Conservation (phyloP, 805 yeast genomes). For the Monosporozyma servazzii region DNA sequence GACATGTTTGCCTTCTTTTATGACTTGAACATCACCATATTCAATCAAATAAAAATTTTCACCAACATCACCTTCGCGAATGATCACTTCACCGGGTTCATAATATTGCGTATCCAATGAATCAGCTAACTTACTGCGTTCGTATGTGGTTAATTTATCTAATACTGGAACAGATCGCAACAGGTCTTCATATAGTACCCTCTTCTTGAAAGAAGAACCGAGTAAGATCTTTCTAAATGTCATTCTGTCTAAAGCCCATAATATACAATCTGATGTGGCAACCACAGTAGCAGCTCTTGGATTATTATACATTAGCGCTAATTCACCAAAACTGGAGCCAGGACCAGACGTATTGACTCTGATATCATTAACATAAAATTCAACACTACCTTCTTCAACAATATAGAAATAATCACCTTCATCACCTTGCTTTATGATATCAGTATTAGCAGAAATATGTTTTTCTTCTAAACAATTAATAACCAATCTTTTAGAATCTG, state of each 20-base stretch:
- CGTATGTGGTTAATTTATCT: conserved; percentile 62
- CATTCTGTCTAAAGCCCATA: conserved; percentile 90
- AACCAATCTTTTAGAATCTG: conserved; percentile 64
- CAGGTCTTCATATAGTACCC: conserved; percentile 83
- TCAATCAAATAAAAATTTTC: conserved; percentile 68
- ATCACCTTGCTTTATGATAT: conserved; percentile 30
- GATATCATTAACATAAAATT: conserved; percentile 56
- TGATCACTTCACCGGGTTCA: conserved; percentile 62
- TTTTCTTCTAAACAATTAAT: conserved; percentile 75
- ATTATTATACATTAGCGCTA: conserved; percentile 94
- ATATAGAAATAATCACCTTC: conserved; percentile 16
- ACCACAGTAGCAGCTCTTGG: conserved; percentile 94
- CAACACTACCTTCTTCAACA: conserved; percentile 54
- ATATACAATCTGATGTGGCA: conserved; percentile 58
- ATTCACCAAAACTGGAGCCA: conserved; percentile 91
- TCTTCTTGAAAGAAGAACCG: conserved; percentile 84
- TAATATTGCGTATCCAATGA: conserved; percentile 76
- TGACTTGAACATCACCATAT: conserved; percentile 73
- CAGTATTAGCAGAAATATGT: conserved; percentile 45
- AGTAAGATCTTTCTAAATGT: conserved; percentile 77
- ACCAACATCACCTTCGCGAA: conserved; percentile 80
- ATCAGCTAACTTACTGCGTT: conserved; percentile 87
- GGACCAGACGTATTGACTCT: conserved; percentile 69
- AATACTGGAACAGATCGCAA: conserved; percentile 80
- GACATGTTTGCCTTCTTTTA: conserved; percentile 49